phyloP scores from a whole-genome alignment of 768 basidiomycete species.

The Mycena epipterygia region DNA sequence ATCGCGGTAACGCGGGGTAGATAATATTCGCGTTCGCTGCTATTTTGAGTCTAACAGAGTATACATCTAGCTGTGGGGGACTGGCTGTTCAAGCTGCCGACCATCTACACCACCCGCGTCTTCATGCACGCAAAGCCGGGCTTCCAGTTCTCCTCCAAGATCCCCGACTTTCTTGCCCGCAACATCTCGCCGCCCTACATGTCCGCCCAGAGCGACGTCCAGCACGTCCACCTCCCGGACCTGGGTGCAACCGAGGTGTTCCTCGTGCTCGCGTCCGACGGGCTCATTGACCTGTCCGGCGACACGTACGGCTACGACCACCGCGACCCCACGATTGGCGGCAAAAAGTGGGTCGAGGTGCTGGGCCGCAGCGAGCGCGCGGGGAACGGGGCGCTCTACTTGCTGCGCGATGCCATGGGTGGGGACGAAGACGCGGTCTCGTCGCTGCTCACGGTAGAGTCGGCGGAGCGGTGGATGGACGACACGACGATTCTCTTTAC shows the following conservation, averaged over 20 bases:
- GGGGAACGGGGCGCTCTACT: constrained; percentile 51
- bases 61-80: constrained; percentile 63
- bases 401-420: constrained; percentile 62
- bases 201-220: constrained; percentile 58
- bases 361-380: constrained; percentile 40
- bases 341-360: constrained; percentile 53
- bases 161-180: constrained; percentile 59
- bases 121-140: constrained; percentile 58
- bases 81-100: constrained; percentile 66
- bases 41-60: constrained; percentile 5
- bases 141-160: constrained; percentile 50
- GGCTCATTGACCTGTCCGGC: constrained; percentile 61
- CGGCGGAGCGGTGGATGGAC: constrained; percentile 66
- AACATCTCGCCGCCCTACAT: constrained; percentile 69
- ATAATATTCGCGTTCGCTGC: too few relatives aligned
- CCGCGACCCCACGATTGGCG: constrained; percentile 40
- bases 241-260: constrained; percentile 43
- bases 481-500: constrained; percentile 67
- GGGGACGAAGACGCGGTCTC: constrained; percentile 60
- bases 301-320: constrained; percentile 45
- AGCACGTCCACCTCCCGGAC: constrained; percentile 51
- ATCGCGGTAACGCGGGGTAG: constrained; percentile 71
- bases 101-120: constrained; percentile 59
- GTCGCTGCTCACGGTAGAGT: constrained; percentile 63
- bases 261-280: constrained; percentile 67